These are phyloP conservation scores for Vicia sativa DNA, from an alignment of 306 rosid genomes.

Conservation along the genomic window DNA sequence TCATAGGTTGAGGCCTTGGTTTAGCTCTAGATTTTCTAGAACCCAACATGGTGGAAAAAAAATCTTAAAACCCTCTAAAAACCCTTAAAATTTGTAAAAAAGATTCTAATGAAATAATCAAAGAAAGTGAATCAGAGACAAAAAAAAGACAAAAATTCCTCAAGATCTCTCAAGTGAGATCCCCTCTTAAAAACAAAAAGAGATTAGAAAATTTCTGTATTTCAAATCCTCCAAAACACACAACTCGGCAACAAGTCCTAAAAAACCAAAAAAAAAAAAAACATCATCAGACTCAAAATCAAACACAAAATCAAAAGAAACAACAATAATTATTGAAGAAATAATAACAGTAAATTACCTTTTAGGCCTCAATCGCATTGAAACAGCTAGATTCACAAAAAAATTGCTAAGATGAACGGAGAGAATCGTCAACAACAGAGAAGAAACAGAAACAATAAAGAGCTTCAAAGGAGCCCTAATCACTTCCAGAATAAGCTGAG, in stretches of 20 bases:
- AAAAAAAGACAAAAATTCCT: constrained; percentile 19
- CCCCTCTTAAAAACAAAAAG: constrained; percentile 71
- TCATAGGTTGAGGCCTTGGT: constrained; percentile 2
- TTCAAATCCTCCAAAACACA: constrained; percentile 65
- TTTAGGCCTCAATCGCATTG: constrained; percentile 89
- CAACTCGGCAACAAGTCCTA: constrained; percentile 82
- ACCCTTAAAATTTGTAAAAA: constrained; percentile 36
- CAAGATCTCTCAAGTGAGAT: constrained; percentile 45
- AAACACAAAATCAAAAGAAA: neutral
- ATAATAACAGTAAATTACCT: constrained; percentile 40
- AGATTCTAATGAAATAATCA: neutral
- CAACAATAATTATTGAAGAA: neutral
- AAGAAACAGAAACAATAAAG: constrained; percentile 44
- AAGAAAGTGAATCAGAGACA: neutral
- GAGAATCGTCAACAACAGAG: constrained; percentile 17
- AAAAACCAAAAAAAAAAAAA: neutral
- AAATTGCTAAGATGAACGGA: constrained; percentile 46
- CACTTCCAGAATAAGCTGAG: constrained; percentile 60
- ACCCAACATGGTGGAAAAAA: constrained; percentile 39
- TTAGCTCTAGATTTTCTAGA: constrained; percentile 44
- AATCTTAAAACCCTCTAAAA: constrained; percentile 42
- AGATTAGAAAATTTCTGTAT: constrained; percentile 57
- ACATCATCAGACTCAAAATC: neutral
- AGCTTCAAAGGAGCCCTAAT: constrained; percentile 70
- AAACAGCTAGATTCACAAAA: constrained; percentile 46